Percentiles rank a stretch among this genome's conserved stretches.
Conservation (phyloP, 176 grass and related monocot species). For the Chloris gayana region DNA sequence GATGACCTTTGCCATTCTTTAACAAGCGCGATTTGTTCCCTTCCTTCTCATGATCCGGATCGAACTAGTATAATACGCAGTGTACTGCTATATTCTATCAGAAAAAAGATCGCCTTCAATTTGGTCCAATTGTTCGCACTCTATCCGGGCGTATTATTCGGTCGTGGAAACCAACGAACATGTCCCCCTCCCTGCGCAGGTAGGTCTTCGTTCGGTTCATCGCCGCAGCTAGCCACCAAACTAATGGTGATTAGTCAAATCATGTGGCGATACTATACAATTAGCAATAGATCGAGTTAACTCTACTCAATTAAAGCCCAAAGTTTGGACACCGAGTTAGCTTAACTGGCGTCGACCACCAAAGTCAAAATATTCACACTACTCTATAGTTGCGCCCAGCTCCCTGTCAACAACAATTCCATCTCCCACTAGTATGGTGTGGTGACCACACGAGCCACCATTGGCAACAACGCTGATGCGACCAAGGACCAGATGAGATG, state of each 20-base stretch:
- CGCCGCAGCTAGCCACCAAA: conserved; percentile 14
- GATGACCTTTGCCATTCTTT: neutral
- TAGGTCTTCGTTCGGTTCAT: neutral
- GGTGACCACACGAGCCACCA: conserved; percentile 15
- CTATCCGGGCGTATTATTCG: neutral
- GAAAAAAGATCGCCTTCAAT: neutral
- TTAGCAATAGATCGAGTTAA: neutral
- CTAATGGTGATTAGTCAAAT: conserved; percentile 44
- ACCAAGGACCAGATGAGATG: neutral
- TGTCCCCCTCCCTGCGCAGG: neutral
- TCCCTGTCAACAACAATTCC: conserved; percentile 30
- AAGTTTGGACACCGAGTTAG: neutral
- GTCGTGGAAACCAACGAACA: conserved; percentile 16
- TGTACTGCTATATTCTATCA: neutral
- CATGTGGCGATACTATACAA: conserved; percentile 21
- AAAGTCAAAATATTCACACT: conserved; percentile 24
- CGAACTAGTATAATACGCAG: neutral
- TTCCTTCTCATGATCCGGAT: conserved; percentile 17
- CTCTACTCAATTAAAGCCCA: neutral
- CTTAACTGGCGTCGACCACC: conserved; percentile 12
- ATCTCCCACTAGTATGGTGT: conserved; percentile 20
- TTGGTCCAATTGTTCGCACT: conserved; percentile 21
- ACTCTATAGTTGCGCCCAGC: neutral
- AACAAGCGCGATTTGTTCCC: conserved; percentile 6
- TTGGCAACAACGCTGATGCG: neutral